Percentiles rank a stretch among this genome's conserved stretches.
Conservation (phyloP, 768 basidiomycete species). For the Thelephora ganbajun region DNA sequence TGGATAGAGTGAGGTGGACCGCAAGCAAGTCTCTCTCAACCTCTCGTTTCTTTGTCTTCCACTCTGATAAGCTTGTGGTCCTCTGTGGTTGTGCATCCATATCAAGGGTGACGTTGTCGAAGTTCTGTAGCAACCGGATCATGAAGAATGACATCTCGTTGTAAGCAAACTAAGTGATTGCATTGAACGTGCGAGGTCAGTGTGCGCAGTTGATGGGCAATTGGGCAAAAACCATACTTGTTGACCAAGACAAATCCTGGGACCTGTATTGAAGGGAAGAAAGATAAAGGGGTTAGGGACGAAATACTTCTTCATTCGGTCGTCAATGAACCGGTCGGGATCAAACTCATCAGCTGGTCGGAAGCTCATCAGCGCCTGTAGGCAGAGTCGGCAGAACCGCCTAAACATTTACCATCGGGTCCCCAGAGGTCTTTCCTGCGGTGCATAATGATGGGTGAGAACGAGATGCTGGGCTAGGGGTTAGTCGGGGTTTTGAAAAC, state of each 20-base stretch:
- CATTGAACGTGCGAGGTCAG: too few relatives aligned
- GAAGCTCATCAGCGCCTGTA: neutral
- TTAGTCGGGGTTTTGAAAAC: too few relatives aligned
- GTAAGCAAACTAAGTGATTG: slow-evolving; percentile 29
- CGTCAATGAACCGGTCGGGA: slow-evolving; percentile 53
- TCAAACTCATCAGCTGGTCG: slow-evolving; percentile 30
- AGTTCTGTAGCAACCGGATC: slow-evolving; percentile 35
- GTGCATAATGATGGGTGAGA: slow-evolving; percentile 35
- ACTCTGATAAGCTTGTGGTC: slow-evolving; percentile 7
- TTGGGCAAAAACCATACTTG: slow-evolving; percentile 19
- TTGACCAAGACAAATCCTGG: slow-evolving; percentile 47
- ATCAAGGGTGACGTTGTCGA: slow-evolving; percentile 27
- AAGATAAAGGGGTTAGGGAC: slow-evolving; percentile 54
- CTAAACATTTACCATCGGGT: slow-evolving; percentile 28
- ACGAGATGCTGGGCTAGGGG: neutral
- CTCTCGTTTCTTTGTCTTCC: neutral
- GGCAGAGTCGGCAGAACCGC: neutral
- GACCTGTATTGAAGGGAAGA: slow-evolving; percentile 55
- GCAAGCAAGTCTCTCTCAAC: neutral
- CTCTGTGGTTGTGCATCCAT: slow-evolving; percentile 19
- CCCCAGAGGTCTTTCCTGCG: slow-evolving; percentile 53
- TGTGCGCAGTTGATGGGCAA: neutral
- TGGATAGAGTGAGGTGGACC: slow-evolving; percentile 22
- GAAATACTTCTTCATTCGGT: slow-evolving; percentile 36
- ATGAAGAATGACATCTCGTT: slow-evolving; percentile 42